These are phyloP conservation scores for Aspergillus nomiae DNA, from an alignment of 2,329 filamentous ascomycete genomes.

Conservation along the genomic window DNA sequence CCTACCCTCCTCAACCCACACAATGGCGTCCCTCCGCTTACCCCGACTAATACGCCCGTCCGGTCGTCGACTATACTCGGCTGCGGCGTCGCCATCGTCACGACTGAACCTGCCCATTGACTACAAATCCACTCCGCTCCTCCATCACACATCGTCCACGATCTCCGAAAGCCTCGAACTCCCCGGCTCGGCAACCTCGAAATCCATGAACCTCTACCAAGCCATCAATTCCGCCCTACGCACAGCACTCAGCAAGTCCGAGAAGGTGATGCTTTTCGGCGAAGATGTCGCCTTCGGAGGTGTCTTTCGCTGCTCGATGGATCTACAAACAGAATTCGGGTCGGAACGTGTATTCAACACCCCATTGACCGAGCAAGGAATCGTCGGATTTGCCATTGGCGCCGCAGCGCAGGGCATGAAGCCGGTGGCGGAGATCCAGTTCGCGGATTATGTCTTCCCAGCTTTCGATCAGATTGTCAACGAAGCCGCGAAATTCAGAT, in stretches of 20 bases:
- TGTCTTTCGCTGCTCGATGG: slow-evolving; percentile 93
- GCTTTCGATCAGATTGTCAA: slow-evolving; percentile 95
- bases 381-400: slow-evolving; percentile 91
- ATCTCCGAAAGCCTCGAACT: slow-evolving; percentile 74
- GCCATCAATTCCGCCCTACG: slow-evolving; percentile 88
- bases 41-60: slow-evolving; percentile 19
- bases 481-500: slow-evolving; percentile 86
- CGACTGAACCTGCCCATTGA: slow-evolving; percentile 84
- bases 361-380: slow-evolving; percentile 89
- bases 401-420: slow-evolving; percentile 88
- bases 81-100: slow-evolving; percentile 48
- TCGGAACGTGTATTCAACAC: slow-evolving; percentile 93
- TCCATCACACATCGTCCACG: slow-evolving; percentile 76
- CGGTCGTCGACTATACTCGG: slow-evolving; percentile 47
- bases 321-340: slow-evolving; percentile 84
- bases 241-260: slow-evolving; percentile 78
- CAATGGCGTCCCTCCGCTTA: slow-evolving; percentile 15
- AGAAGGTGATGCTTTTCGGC: slow-evolving; percentile 86
- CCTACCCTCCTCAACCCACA: neutral
- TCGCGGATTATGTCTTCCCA: slow-evolving; percentile 91
- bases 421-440: slow-evolving; percentile 92
- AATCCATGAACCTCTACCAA: slow-evolving; percentile 91
- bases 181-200: slow-evolving; percentile 69
- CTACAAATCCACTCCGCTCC: slow-evolving; percentile 77
- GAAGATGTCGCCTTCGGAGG: slow-evolving; percentile 97